These are phyloP conservation scores for Hansenula lynferdii DNA, from an alignment of 1,139 yeast genomes.

Conservation along the genomic window DNA sequence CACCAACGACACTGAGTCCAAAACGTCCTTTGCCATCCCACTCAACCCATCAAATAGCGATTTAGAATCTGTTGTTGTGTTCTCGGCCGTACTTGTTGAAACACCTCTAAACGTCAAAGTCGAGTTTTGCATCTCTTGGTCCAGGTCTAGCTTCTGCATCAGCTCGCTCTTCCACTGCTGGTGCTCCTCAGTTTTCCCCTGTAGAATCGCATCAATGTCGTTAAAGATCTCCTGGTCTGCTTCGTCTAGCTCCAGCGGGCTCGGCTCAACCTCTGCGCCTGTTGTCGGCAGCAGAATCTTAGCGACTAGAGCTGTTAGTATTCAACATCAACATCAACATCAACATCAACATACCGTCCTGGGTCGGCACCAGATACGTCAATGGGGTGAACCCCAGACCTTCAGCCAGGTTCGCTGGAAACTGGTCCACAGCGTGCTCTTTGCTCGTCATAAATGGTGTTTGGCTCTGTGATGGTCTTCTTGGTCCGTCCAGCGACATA, in stretches of 20 bases:
- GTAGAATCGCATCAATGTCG: background rate
- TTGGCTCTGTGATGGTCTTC: no score
- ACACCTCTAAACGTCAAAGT: background rate
- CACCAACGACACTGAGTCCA: slow-evolving; percentile 6
- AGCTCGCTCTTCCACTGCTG: background rate
- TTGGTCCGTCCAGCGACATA: no score
- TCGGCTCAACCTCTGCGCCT: background rate
- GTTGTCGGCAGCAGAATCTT: background rate
- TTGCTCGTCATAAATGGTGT: no score
- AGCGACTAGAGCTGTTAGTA: slow-evolving; percentile 2
- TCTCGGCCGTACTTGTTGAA: background rate
- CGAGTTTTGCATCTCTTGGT: background rate
- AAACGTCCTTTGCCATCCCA: slow-evolving; percentile 11
- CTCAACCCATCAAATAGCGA: slow-evolving; percentile 16
- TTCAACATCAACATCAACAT: background rate
- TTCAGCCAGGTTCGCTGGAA: slow-evolving; percentile 19
- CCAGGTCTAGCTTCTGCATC: background rate
- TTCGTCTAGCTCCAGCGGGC: background rate
- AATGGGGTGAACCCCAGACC: slow-evolving; percentile 30
- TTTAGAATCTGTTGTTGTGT: background rate
- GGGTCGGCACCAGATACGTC: slow-evolving; percentile 31
- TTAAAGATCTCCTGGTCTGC: background rate
- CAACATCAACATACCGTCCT: slow-evolving; percentile 24
- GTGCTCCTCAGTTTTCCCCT: background rate
- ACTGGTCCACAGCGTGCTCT: slow-evolving; percentile 3